Evolutionary conservation across 768 basidiomycete genomes (phyloP).

Genomic region (Psilocybe cyanescens): DNA sequence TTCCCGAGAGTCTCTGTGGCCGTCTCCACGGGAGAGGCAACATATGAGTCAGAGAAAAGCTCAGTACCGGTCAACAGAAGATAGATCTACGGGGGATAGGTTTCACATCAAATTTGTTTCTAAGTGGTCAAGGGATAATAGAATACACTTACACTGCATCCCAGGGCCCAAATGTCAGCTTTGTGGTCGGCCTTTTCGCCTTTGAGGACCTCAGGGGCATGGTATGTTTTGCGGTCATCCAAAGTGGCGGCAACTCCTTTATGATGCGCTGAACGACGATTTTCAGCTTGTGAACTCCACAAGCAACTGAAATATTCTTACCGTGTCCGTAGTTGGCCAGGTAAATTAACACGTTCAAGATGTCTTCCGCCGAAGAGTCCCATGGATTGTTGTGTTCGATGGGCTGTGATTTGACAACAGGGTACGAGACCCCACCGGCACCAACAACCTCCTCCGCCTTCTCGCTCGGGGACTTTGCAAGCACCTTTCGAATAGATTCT

Average conservation of each 20-base stretch:
- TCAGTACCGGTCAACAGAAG: slow-evolving; percentile 13
- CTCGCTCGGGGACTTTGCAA: slow-evolving; percentile 1
- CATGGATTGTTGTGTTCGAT: slow-evolving; percentile 2
- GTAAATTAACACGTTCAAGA: slow-evolving; percentile 1
- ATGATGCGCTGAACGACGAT: background rate
- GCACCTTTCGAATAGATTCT: background rate
- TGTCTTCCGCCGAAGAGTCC: slow-evolving; percentile 4
- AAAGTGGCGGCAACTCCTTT: background rate
- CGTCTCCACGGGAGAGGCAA: slow-evolving; percentile 9
- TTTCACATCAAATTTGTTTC: background rate
- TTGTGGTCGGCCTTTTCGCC: slow-evolving; percentile 5
- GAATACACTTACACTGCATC: slow-evolving; percentile 12
- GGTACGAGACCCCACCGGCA: slow-evolving; percentile 5
- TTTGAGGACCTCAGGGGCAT: slow-evolving; percentile 11
- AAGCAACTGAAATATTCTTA: background rate
- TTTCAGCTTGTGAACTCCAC: background rate
- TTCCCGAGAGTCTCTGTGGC: slow-evolving; percentile 10
- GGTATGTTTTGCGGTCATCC: slow-evolving; percentile 1
- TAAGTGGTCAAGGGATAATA: background rate
- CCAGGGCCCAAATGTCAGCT: slow-evolving; percentile 17
- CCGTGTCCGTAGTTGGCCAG: background rate
- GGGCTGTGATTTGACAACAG: slow-evolving; percentile 15
- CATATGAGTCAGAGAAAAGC: slow-evolving; percentile 17
- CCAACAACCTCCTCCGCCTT: slow-evolving; percentile 1
- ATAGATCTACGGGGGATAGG: slow-evolving; percentile 3